Conservation (phyloP, 1,284 basidiomycete species). For the Lentinula novae-zelandiae region DNA sequence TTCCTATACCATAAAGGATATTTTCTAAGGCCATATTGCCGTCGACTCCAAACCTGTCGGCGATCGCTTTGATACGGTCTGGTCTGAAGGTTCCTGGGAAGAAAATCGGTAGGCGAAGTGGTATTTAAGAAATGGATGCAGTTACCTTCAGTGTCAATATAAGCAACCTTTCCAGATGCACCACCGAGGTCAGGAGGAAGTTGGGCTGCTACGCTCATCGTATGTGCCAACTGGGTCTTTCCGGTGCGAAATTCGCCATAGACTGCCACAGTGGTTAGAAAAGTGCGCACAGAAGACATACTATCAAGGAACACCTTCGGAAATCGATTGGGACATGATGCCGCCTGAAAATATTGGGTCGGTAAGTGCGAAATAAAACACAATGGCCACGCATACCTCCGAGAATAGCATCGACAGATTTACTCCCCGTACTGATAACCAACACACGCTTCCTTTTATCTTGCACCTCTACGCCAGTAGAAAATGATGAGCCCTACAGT, state of each 20-base stretch:
- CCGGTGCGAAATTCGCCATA: conserved; percentile 83
- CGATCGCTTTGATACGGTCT: conserved; percentile 85
- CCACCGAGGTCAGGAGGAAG: conserved; percentile 88
- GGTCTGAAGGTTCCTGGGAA: conserved; percentile 83
- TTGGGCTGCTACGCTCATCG: conserved; percentile 86
- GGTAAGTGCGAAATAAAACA: background rate
- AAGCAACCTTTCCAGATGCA: conserved; percentile 89
- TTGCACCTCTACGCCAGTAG: conserved; percentile 85
- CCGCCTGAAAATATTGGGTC: conserved; percentile 50
- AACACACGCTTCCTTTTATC: conserved; percentile 80
- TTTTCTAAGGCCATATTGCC: conserved; percentile 85
- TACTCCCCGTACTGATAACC: conserved; percentile 85
- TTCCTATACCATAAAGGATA: conserved; percentile 66
- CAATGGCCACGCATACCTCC: conserved; percentile 52
- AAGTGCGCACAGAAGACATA: conserved; percentile 2
- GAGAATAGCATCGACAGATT: conserved; percentile 83
- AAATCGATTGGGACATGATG: conserved; percentile 86
- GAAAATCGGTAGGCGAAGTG: background rate
- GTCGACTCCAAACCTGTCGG: conserved; percentile 88
- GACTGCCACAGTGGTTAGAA: conserved; percentile 34
- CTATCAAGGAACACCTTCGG: conserved; percentile 59
- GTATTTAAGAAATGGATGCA: background rate
- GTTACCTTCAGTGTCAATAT: conserved; percentile 86
- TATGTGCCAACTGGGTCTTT: conserved; percentile 91
- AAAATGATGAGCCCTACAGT: conserved; percentile 78